phyloP scores from a whole-genome alignment of 192 early-diverging fungal genomes.

The Entomortierella lignicola region DNA sequence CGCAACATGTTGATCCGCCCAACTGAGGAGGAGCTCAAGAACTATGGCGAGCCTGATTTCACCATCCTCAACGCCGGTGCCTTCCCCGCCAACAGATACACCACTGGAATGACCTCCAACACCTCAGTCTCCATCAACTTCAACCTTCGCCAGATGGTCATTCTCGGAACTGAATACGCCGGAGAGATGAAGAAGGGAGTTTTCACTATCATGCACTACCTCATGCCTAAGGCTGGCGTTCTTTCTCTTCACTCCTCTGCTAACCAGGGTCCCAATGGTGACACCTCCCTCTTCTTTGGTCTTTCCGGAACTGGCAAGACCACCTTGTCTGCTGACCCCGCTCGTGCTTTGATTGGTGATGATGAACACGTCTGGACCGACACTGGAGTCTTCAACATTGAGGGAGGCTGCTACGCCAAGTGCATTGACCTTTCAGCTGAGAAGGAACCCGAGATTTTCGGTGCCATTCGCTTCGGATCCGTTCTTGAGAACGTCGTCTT shows the following conservation, averaged over 20 bases:
- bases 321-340: slow-evolving; percentile 96
- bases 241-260: slow-evolving; percentile 94
- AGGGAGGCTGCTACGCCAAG: slow-evolving; percentile 99
- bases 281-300: slow-evolving; percentile 98
- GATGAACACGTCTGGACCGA: slow-evolving; percentile 99
- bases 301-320: slow-evolving; percentile 98
- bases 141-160: slow-evolving; percentile 95
- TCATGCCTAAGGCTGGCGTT: slow-evolving; percentile 94
- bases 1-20: slow-evolving; percentile 99
- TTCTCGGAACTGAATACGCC: slow-evolving; percentile 97
- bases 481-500: slow-evolving; percentile 95
- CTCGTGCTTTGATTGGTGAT: slow-evolving; percentile 95
- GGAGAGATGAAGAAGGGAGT: slow-evolving; percentile 99
- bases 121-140: slow-evolving; percentile 96
- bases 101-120: slow-evolving; percentile 94
- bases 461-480: slow-evolving; percentile 92
- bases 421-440: slow-evolving; percentile 93
- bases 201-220: slow-evolving; percentile 99
- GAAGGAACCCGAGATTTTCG: slow-evolving; percentile 99
- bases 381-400: slow-evolving; percentile 97
- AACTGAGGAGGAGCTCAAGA: slow-evolving; percentile 86
- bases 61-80: slow-evolving; percentile 97
- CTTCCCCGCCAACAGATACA: slow-evolving; percentile 95
- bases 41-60: slow-evolving; percentile 96
- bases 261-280: slow-evolving; percentile 91